These are phyloP conservation scores for Jasminum sambac DNA, from an alignment of 257 asterid species.

Conservation along the genomic window DNA sequence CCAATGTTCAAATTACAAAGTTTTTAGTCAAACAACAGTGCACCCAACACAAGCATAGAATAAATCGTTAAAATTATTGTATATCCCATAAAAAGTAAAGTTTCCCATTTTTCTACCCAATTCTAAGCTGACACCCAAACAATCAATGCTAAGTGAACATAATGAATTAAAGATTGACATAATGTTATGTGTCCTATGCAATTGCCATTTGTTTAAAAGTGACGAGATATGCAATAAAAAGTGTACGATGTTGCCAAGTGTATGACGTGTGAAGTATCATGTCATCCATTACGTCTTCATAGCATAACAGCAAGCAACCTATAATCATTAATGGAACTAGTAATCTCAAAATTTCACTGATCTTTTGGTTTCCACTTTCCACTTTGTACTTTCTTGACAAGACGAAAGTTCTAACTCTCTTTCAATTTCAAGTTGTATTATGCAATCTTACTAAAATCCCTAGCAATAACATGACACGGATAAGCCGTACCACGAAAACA, in stretches of 20 bases:
- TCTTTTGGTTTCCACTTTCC: neutral
- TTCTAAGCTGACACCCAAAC: neutral
- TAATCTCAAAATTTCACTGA: neutral
- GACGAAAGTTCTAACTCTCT: too few species aligned
- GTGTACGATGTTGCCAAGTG: neutral
- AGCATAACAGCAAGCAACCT: neutral
- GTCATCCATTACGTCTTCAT: too few species aligned
- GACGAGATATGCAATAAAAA: neutral
- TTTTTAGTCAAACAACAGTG: too few species aligned
- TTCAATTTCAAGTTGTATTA: too few species aligned
- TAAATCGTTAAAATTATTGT: neutral
- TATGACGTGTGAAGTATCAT: too few species aligned
- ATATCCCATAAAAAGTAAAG: neutral
- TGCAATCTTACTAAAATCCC: neutral
- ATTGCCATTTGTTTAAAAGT: too few species aligned
- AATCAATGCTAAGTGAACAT: neutral
- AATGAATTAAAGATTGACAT: too few species aligned
- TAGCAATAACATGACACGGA: neutral
- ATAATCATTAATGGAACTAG: neutral
- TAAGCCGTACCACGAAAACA: neutral
- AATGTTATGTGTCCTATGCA: too few species aligned
- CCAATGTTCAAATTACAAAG: too few species aligned
- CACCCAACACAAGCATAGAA: neutral
- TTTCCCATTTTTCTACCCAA: neutral
- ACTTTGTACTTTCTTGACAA: neutral